Base-by-base conservation (phyloP, 768 basidiomycete genomes). In the Antrodiella citrinella region DNA sequence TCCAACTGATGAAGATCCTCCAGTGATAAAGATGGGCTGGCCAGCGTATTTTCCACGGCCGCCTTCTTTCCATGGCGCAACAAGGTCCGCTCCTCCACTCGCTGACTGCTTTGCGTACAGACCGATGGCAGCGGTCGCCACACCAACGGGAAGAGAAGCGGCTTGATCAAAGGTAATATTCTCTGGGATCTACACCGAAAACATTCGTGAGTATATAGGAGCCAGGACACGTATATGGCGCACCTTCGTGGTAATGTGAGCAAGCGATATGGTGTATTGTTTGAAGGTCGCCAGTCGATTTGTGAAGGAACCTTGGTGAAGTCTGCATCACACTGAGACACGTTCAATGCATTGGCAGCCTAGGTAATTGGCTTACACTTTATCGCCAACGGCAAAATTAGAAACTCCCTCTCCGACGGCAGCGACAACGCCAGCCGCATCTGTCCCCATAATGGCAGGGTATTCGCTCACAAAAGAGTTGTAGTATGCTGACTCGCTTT, bases 331-430 rank as follows among this genome's bases (percentile, higher is more conserved):
- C 18, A 18, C 35, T 10, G 35, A 10, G 35, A 10, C 18, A 38
- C 10, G 18, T 10, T 10, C 18, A 18, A 38, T 38, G 10, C 10
- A 10, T 10, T 38, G 18, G 10, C 18, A n/a, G n/a, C 35, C 35
- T 10, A 18, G 35, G 35, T 10, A 38, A 38, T 18, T 38, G 2
- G 45, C 62, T 44, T 57, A 69, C 70, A 75, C 68, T 47, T 59
- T 68, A 55, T 75, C 70, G 30, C 75, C 75, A 19, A 65, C 63
- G 30, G 59, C 59, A 41, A 71, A 69, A 21, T 54, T 53, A 15
- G 50, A 54, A 0, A 74, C 71, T 4, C 63, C 69, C 20, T 66
- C 60, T 12, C 73, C 75, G 21, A 72, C 57, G 5, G 60, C 59
- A 22, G 65, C 65, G 19, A 77, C 69, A 10, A 61, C 54, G 3